These are phyloP conservation scores for Pleurozium schreberi DNA, from an alignment of 225 moss, liverwort and hornwort species.

Conservation along the genomic window DNA sequence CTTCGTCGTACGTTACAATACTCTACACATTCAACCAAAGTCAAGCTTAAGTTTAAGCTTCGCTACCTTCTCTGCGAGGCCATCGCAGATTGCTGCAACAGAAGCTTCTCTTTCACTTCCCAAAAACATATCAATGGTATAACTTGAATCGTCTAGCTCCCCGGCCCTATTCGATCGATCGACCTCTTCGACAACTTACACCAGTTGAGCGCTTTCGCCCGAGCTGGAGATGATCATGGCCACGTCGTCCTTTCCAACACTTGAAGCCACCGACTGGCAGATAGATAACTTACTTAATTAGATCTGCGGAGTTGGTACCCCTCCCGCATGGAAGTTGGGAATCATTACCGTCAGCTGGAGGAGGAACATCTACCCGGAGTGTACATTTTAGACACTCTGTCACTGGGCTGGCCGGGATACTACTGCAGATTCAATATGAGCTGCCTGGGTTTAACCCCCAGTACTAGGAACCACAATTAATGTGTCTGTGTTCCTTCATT, in stretches of 20 bases:
- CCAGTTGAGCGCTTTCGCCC: too few species aligned
- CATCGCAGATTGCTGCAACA: not conserved
- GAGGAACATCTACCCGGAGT: not conserved
- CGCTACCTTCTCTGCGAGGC: not conserved
- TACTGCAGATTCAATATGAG: too few species aligned
- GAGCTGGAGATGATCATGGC: not conserved
- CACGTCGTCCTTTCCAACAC: not conserved
- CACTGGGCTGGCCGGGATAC: not conserved
- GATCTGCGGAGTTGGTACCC: not conserved
- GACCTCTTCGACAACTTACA: not conserved
- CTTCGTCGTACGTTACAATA: not conserved
- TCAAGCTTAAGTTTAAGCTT: not conserved
- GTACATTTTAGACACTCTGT: not conserved
- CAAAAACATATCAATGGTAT: too few species aligned
- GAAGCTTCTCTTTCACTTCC: not conserved
- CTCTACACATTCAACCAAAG: not conserved
- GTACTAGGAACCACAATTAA: too few species aligned
- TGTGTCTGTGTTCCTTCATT: too few species aligned
- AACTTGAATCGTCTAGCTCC: not conserved
- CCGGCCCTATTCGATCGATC: too few species aligned
- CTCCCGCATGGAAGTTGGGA: too few species aligned
- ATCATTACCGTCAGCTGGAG: not conserved
- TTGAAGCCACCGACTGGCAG: not conserved
- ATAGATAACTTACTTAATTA: too few species aligned
- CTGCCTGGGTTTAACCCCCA: not conserved